Base-by-base conservation (phyloP, 495 filamentous ascomycete species). In the Hyaloscypha bicolor region DNA sequence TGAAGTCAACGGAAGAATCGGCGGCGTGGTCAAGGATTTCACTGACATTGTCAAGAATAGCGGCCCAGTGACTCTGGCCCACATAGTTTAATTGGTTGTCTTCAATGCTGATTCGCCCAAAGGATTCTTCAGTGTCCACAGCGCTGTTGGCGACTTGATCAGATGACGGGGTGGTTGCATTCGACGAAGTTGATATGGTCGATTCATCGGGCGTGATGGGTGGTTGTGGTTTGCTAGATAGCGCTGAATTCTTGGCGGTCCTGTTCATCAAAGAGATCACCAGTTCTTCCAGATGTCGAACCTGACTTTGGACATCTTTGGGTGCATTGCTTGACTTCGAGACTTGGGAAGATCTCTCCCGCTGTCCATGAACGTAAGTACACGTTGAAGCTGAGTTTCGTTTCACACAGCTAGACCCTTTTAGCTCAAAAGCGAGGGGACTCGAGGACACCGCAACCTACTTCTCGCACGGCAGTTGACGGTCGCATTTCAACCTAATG, bases 221-320 rank as follows among this genome's bases (percentile, higher is more conserved):
- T 9, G 12, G 29, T 3, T 30, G 30, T 11, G 8, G 35, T 51
- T 48, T 21, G 9, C 2, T 1, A 25, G 62, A 9, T 21, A 48
- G 16, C 4, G 32, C 6, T 33, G 25, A 1, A 58, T 31, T 33
- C 5, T 45, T 59, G 33, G 33, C 53, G 14, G 42, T 62, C 45
- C 61, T 55, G 21, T 80, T 74, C 74, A 83, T 81, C 69, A 86
- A 76, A 39, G 67, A 77, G 37, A 81, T 76, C 8, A 87, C 81
- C 77, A 86, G 78, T 29, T 80, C 76, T 67, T 87, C 85, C 1
- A 86, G 80, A 53, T 79, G 79, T 67, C 79, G 79, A 25, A 87
- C 73, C 30, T 83, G 76, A 2, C 79, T 79, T 30, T 83, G 78
- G 75, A 85, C 79, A 73, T 74, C 80, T 22, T 62, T 60, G 19